These are phyloP conservation scores for Clarireedia hainanense DNA, from an alignment of 2,329 filamentous ascomycete species.

Conservation along the genomic window DNA sequence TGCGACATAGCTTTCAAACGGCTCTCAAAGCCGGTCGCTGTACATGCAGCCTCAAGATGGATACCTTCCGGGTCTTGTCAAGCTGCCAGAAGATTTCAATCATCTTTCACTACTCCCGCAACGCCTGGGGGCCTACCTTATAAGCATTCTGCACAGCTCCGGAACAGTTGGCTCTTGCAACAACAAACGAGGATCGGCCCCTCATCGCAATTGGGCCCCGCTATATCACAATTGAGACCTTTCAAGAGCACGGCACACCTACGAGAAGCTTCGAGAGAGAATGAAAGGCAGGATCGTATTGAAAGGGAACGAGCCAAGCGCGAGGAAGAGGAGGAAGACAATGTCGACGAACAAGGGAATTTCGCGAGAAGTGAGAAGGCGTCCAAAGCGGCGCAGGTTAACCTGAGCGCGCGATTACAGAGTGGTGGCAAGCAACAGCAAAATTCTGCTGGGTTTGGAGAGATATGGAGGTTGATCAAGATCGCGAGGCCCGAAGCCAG, in stretches of 20 bases:
- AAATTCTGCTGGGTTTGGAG: constrained; percentile 55
- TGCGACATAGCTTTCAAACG: constrained; percentile 21
- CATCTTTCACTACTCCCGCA: constrained; percentile 12
- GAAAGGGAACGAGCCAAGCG: constrained; percentile 31
- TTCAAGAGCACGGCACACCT: constrained; percentile 23
- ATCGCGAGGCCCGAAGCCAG: constrained; percentile 80
- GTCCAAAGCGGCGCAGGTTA: constrained; percentile 77
- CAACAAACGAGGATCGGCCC: constrained; percentile 12
- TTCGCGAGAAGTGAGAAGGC: constrained; percentile 77
- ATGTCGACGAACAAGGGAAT: constrained; percentile 43
- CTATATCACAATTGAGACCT: constrained; percentile 23
- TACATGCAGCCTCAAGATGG: constrained; percentile 10
- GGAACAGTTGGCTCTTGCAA: constrained; percentile 10
- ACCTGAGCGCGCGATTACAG: constrained; percentile 77
- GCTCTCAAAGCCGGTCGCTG: constrained; percentile 13
- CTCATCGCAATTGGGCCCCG: constrained; percentile 24
- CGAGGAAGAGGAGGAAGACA: constrained; percentile 36
- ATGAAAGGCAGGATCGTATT: constrained; percentile 28
- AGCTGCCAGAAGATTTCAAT: constrained; percentile 13
- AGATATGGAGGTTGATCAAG: constrained; percentile 81
- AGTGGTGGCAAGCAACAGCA: constrained; percentile 58
- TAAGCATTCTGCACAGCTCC: constrained; percentile 11
- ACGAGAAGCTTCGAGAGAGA: constrained; percentile 16
- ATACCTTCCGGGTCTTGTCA: constrained; percentile 1
- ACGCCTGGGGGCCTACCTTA: constrained; percentile 6